Percentiles rank a stretch among this genome's conserved stretches.
phyloP scores from a whole-genome alignment of 331 rosid species.

The Rhamnella rubrinervis region DNA sequence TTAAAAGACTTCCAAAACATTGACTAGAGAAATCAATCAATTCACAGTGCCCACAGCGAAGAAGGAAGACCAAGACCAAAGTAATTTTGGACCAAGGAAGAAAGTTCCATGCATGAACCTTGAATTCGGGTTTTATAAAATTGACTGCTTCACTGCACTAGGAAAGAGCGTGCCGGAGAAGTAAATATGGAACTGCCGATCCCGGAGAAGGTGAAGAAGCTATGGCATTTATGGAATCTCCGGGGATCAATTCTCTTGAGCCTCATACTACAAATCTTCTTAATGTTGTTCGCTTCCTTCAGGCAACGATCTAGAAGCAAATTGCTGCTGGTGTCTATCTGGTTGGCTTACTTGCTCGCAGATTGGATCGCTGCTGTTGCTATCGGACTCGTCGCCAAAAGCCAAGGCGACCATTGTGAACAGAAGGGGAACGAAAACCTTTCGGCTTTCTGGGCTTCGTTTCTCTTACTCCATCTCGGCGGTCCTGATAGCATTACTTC shows the following conservation, averaged over 20 bases:
- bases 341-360: slow-evolving; percentile 22
- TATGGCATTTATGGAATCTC: slow-evolving; percentile 28
- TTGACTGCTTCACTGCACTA: too few species aligned
- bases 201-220: slow-evolving; percentile 3
- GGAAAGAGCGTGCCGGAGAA: not conserved
- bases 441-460: slow-evolving; percentile 28
- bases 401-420: not conserved
- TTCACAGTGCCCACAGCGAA: too few species aligned
- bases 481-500: slow-evolving; percentile 35
- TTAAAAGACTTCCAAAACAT: too few species aligned
- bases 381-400: slow-evolving; percentile 22
- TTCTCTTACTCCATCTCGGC: slow-evolving; percentile 29
- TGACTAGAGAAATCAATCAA: too few species aligned
- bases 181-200: slow-evolving; percentile 12
- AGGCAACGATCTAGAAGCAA: slow-evolving; percentile 18
- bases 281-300: not conserved
- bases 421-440: not conserved
- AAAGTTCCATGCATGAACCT: too few species aligned
- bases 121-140: too few species aligned
- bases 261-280: slow-evolving; percentile 11
- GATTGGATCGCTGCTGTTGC: slow-evolving; percentile 27
- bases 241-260: slow-evolving; percentile 13
- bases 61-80: too few species aligned
- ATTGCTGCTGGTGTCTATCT: slow-evolving; percentile 14
- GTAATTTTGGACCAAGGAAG: too few species aligned